Conservation (phyloP, 345 rosid species). For the Euphorbia tirucalli region DNA sequence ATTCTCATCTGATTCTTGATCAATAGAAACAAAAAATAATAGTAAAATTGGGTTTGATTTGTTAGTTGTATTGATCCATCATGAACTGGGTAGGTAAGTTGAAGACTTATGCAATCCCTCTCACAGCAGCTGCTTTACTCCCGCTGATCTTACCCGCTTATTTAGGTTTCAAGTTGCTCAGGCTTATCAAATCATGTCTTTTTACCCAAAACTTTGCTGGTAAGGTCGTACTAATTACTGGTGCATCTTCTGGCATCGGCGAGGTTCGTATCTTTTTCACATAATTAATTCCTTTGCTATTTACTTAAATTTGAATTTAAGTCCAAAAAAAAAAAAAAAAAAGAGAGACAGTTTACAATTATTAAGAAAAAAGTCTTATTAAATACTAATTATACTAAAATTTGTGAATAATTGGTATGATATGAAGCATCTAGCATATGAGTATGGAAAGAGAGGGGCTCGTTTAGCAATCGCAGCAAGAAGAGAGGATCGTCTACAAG, state of each 20-base stretch:
- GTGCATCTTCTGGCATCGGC: constrained; percentile 73
- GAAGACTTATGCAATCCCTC: background rate
- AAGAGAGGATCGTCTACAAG: constrained; percentile 25
- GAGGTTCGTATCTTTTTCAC: constrained; percentile 33
- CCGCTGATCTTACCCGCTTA: constrained; percentile 36
- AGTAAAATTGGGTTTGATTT: too few species aligned
- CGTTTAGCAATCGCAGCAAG: constrained; percentile 36
- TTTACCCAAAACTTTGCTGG: constrained; percentile 47
- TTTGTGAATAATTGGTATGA: background rate
- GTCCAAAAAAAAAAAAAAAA: too few species aligned
- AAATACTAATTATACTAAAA: too few species aligned
- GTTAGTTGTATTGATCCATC: too few species aligned
- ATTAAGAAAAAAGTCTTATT: too few species aligned
- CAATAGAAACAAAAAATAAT: too few species aligned
- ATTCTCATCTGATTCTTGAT: too few species aligned
- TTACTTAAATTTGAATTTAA: too few species aligned
- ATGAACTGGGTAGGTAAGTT: background rate
- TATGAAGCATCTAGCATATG: constrained; percentile 39
- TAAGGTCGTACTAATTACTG: constrained; percentile 60
- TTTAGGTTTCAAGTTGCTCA: constrained; percentile 36
- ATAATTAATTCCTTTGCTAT: too few species aligned
- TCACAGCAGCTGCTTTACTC: background rate
- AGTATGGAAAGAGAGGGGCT: constrained; percentile 40
- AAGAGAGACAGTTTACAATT: too few species aligned
- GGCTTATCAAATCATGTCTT: constrained; percentile 25